Conservation (phyloP, 2,329 filamentous ascomycete species). For the Ambrosiella cleistominuta region DNA sequence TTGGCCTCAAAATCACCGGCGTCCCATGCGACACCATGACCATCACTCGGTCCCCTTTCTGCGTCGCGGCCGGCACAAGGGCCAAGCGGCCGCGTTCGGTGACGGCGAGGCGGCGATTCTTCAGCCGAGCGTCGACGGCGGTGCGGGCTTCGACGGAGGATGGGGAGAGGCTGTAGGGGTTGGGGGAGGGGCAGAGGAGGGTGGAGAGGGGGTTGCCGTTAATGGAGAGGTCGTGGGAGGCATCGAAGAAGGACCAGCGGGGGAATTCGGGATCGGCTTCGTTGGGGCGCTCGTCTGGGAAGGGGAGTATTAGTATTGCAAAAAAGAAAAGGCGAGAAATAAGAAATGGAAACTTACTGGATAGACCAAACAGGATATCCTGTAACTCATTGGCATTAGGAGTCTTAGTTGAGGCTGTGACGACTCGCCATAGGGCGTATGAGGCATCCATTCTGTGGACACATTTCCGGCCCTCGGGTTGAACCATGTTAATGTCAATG, state of each 20-base stretch:
- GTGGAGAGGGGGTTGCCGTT: slow-evolving; percentile 5
- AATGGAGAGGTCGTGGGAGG: slow-evolving; percentile 4
- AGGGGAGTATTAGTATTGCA: not conserved
- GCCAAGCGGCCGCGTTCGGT: slow-evolving; percentile 8
- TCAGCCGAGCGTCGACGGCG: not conserved
- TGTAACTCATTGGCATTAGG: slow-evolving; percentile 7
- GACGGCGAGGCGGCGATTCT: slow-evolving; percentile 9
- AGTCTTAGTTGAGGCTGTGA: slow-evolving; percentile 3
- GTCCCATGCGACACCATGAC: slow-evolving; percentile 10
- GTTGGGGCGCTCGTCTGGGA: not conserved
- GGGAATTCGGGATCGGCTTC: slow-evolving; percentile 8
- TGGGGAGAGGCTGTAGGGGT: slow-evolving; percentile 4
- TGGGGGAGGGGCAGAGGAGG: slow-evolving; percentile 1
- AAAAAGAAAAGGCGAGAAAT: not conserved
- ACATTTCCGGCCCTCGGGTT: slow-evolving; percentile 1
- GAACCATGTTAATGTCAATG: slow-evolving; percentile 4
- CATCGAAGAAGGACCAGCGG: slow-evolving; percentile 7
- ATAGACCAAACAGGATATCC: slow-evolving; percentile 8
- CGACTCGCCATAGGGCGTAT: slow-evolving; percentile 6
- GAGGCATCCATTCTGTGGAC: slow-evolving; percentile 3
- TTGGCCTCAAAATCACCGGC: slow-evolving; percentile 8
- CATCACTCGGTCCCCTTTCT: slow-evolving; percentile 9
- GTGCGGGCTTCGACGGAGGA: slow-evolving; percentile 2
- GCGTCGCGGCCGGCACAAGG: slow-evolving; percentile 9
- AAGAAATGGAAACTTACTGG: not conserved